phyloP scores from a whole-genome alignment of 345 rosid genomes.

The Aegle marmelos region DNA sequence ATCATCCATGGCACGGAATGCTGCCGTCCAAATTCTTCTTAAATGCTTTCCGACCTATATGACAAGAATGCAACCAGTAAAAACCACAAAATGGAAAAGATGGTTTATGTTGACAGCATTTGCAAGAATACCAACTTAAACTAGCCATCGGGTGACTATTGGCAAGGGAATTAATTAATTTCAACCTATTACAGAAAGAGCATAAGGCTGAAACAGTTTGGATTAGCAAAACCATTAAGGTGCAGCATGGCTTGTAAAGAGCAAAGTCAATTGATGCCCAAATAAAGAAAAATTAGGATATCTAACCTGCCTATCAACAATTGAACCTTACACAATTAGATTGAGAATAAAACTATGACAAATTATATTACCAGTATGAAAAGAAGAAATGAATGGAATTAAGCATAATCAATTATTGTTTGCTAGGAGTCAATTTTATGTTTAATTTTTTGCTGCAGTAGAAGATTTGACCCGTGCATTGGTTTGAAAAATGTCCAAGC shows the following conservation, averaged over 20 bases:
- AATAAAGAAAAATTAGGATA: not conserved
- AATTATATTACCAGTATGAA: not conserved
- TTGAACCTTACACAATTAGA: not conserved
- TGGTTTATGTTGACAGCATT: not conserved
- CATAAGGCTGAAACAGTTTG: not conserved
- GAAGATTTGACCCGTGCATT: not conserved
- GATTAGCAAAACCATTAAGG: not conserved
- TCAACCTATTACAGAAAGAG: not conserved
- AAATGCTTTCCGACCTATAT: constrained; percentile 71
- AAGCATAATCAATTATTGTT: not conserved
- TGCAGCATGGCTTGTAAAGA: not conserved
- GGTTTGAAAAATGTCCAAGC: not conserved
- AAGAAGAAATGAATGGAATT: not conserved
- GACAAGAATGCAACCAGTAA: constrained; percentile 18
- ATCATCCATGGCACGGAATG: constrained; percentile 99
- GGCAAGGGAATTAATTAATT: not conserved
- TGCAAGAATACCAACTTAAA: not conserved
- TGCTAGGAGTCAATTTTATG: not conserved
- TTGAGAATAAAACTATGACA: not conserved
- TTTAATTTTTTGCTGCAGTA: not conserved
- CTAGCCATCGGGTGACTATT: not conserved
- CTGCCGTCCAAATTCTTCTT: constrained; percentile 72
- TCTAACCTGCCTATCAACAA: not conserved
- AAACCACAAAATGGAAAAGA: not conserved
- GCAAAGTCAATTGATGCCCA: not conserved